A percentile compares a stretch with the other conserved stretches of the same genome.
Evolutionary conservation across 208 protist genomes (phyloP).

Genomic region (Tritrichomonas foetus): DNA sequence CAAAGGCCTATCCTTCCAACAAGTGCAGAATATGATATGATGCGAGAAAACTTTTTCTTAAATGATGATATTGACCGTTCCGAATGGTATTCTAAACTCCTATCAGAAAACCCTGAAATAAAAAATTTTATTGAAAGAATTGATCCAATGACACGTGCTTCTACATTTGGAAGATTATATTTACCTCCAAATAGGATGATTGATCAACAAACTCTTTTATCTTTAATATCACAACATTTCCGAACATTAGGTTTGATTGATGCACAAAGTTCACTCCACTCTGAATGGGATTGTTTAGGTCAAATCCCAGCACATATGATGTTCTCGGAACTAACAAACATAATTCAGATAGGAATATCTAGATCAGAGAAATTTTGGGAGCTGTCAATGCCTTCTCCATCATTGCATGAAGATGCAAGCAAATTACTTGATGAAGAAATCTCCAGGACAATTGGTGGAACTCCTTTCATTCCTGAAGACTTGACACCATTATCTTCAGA

Average conservation of each 20-base stretch:
- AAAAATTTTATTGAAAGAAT: neutral
- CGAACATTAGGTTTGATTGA: neutral
- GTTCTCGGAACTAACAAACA: neutral
- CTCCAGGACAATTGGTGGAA: neutral
- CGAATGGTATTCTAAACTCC: neutral
- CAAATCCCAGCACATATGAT: neutral
- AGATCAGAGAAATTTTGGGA: neutral
- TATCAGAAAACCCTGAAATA: neutral
- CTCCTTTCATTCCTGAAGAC: neutral
- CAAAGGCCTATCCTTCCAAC: neutral
- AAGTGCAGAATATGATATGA: neutral
- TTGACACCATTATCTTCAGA: neutral
- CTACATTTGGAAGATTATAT: neutral
- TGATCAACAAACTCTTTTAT: neutral
- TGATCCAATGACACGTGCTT: neutral
- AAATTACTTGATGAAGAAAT: constrained; percentile 23
- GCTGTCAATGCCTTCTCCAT: neutral
- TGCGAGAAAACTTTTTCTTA: neutral
- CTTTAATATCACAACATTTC: constrained; percentile 9
- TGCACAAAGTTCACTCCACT: neutral
- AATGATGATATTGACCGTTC: neutral
- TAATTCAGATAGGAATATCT: neutral
- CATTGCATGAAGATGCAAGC: neutral
- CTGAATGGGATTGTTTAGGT: neutral
- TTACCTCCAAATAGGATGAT: neutral